Evolutionary conservation across 140 eudicot species (phyloP), one percentile per base, ranked within the genome.

Genomic region (Bidens hawaiensis): DNA sequence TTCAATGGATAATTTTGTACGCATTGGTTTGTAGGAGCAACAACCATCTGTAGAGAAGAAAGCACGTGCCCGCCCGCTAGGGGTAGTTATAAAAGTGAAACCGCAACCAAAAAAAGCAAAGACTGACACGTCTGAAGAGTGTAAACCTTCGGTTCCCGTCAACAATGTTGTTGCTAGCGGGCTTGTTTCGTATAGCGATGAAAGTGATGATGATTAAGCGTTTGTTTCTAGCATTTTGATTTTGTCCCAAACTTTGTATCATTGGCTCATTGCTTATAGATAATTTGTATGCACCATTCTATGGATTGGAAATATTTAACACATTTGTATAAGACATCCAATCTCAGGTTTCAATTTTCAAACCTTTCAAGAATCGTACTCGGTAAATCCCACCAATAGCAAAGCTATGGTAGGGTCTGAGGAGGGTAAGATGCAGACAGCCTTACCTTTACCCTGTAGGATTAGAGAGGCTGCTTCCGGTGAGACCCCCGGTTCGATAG

Each of bases 171-270:
- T 49, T 38, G 62, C 68, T 49, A 78, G 78, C 23, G 74, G 89
- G 55, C 74, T 90, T 55, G 95, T 90, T 70, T 90, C 90, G 5
- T 90, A 86, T 67, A 83, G 97, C 15, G 95, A 90, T 47, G 95
- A 78, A 76, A 86, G 94, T 73, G 86, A 79, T 6, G 87, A 73
- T 17, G 96, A 89, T 23, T 72, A 74, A 42, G 42, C 7, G 23
- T 54, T 31, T 34, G 60, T 21, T 59, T 59, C 7, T 36, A n/a
- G 52, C 16, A 33, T 51, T 61, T 49, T 17, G 15, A 19, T 34
- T 69, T 60, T 24, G 15, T 14, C 19, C 33, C 34, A 25, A 16
- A 24, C 46, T 19, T 41, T 56, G 3, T 6, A 14, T 31, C 60
- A n/a, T n/a, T n/a, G n/a, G n/a, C n/a, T n/a, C n/a, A n/a, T 43